Percentiles rank a stretch among this genome's conserved stretches.
phyloP scores from a whole-genome alignment of 2,329 filamentous ascomycete species.

The Intubia oerlemansii region DNA sequence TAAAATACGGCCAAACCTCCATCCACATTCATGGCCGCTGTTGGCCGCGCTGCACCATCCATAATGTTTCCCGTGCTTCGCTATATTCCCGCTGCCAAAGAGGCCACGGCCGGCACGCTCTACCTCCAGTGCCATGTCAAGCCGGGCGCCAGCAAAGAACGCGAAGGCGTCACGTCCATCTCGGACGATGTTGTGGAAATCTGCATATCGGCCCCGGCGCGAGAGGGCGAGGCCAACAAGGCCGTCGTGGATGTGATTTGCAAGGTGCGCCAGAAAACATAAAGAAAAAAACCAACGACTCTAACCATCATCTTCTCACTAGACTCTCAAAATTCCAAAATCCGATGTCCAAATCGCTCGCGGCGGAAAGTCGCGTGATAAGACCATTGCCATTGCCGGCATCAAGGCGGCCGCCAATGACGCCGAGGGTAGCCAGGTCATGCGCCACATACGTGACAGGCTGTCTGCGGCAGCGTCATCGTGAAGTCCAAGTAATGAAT shows the following conservation, averaged over 20 bases:
- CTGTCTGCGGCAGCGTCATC: too few species aligned
- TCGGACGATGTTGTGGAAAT: constrained; percentile 36
- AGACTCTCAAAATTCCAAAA: constrained; percentile 40
- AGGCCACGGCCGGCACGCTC: constrained; percentile 22
- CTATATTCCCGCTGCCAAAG: constrained; percentile 26
- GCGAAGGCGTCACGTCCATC: constrained; percentile 37
- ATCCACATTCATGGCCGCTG: constrained; percentile 5
- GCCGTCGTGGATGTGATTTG: constrained; percentile 42
- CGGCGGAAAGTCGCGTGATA: constrained; percentile 42
- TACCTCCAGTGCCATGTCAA: constrained; percentile 47
- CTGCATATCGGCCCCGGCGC: constrained; percentile 41
- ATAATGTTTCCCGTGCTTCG: too few species aligned
- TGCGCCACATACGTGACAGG: too few species aligned
- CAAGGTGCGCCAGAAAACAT: constrained; percentile 29
- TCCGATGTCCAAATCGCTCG: constrained; percentile 40
- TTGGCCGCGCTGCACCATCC: too few species aligned
- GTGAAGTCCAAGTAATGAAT: too few species aligned
- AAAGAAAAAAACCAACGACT: too few species aligned
- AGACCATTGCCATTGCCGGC: constrained; percentile 28
- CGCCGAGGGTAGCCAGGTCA: too few species aligned
- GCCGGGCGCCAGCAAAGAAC: constrained; percentile 37
- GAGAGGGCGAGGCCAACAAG: constrained; percentile 47
- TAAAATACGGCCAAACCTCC: too few species aligned
- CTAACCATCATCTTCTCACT: neutral
- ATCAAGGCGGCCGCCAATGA: too few species aligned